These are phyloP conservation scores for Phialophora chinensis DNA, from an alignment of 2,329 filamentous ascomycete species.

Conservation along the genomic window DNA sequence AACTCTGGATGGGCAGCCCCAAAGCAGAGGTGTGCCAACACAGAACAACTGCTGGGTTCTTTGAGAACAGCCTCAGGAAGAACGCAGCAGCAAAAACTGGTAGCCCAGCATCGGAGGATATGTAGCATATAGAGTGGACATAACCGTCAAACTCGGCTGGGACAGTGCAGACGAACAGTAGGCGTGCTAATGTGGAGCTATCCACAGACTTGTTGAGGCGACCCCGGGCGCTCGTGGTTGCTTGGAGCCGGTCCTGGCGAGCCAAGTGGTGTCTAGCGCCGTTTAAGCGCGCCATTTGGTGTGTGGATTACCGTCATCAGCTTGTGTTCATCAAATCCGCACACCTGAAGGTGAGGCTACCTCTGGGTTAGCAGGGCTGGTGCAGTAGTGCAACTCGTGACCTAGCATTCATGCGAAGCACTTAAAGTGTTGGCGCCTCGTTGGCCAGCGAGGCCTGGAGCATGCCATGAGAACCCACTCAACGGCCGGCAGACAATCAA, in stretches of 20 bases:
- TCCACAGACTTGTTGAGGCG: neutral
- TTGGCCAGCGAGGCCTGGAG: neutral
- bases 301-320: neutral
- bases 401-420: neutral
- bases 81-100: neutral
- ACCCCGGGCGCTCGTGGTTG: neutral
- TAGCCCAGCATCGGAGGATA: neutral
- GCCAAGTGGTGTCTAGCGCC: neutral
- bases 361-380: neutral
- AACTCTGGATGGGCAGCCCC: neutral
- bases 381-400: conserved; percentile 3
- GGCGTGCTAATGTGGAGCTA: neutral
- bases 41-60: neutral
- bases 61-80: neutral
- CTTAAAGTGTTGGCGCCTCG: neutral
- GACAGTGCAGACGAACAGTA: neutral
- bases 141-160: neutral
- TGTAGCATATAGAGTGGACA: neutral
- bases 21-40: neutral
- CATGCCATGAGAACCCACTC: neutral
- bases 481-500: neutral
- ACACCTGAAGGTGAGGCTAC: neutral
- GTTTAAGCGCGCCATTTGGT: neutral
- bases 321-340: neutral
- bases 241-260: neutral